Evolutionary conservation across 139 green algal genomes (phyloP).

Genomic region (Chlorella sp.): DNA sequence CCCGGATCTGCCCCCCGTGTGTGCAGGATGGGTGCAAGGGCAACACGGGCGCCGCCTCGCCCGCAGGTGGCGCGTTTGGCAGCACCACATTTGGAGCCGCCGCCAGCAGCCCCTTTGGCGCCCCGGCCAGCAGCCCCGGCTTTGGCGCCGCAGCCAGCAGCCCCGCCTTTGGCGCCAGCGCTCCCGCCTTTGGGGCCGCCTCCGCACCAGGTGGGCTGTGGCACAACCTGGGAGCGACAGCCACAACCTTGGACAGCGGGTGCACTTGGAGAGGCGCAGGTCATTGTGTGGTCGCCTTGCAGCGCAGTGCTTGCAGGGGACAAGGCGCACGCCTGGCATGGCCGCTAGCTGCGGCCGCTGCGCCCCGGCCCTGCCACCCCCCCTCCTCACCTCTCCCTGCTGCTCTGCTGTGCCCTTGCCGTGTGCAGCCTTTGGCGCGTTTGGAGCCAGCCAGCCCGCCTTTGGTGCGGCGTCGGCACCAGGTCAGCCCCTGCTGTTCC

Average conservation of each 20-base stretch:
- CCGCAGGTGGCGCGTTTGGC: conserved; percentile 36
- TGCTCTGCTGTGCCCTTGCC: background rate
- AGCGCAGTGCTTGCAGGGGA: too few species aligned
- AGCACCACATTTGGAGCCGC: conserved; percentile 37
- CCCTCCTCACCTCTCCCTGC: conserved; percentile 17
- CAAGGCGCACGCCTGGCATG: too few species aligned
- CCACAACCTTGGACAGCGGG: too few species aligned
- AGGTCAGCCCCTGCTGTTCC: background rate
- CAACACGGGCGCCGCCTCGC: conserved; percentile 24
- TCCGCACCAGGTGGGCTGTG: background rate
- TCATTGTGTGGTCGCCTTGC: too few species aligned
- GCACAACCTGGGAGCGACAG: too few species aligned
- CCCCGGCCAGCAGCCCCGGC: conserved; percentile 11
- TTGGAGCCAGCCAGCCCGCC: conserved; percentile 37
- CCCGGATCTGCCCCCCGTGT: too few species aligned
- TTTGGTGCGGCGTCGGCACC: conserved; percentile 36
- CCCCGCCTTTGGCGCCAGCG: conserved; percentile 45
- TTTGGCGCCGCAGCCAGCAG: conserved; percentile 46
- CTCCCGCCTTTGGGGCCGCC: conserved; percentile 39
- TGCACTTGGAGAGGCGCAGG: too few species aligned
- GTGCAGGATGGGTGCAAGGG: conserved; percentile 56
- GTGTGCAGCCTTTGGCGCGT: conserved; percentile 42
- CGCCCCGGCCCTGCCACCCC: conserved; percentile 54
- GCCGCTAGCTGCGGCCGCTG: too few species aligned
- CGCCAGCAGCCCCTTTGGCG: conserved; percentile 38